Base-by-base conservation (phyloP, 306 rosid genomes). In the Hylodesmum podocarpum region DNA sequence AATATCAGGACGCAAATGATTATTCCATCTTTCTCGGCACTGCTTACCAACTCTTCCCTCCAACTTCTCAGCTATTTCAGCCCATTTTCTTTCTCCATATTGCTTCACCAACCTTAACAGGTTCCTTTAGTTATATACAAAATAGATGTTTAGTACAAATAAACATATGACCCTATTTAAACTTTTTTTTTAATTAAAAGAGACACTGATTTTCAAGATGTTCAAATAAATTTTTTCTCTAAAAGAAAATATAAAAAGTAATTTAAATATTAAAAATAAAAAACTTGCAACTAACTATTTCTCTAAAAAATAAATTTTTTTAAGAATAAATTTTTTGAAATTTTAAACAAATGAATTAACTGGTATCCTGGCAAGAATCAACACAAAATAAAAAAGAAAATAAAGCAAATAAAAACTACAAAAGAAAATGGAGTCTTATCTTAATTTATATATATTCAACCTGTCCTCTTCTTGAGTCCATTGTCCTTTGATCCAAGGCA, bases 11-110 rank as follows among this genome's bases (percentile, higher is more conserved):
- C 97, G 87, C 21, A 95, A 79, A 82, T 95, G 99, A 85, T 95
- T 95, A 22, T 90, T 89, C 98, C 98, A 95, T 86, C 97, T 89
- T 83, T 95, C 98, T 7, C 98, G 46, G 66, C 98, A 95, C 76
- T 95, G 99, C 73, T 95, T 92, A 4, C 99, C 99, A 9, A 88
- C 93, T 80, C 99, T 88, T 55, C 96, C 97, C 8, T 71, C 87
- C 80, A 95, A 72, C 33, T 83, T 86, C 75, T 90, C 96, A 12
- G 97, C 93, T 58, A 95, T 87, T 76, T 87, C 89, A 58, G 97
- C 89, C 99, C 97, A 95, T 88, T 92, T 95, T 54, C 87, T 83
- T 51, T 75, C 86, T 16, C 97, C 98, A 82, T 86, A 31, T 80
- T 85, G 88, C 88, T 89, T 89, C 90, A 95, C 99, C 85, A 95